phyloP scores from a whole-genome alignment of 305 asterid species.

The Fraxinus platypoda region DNA sequence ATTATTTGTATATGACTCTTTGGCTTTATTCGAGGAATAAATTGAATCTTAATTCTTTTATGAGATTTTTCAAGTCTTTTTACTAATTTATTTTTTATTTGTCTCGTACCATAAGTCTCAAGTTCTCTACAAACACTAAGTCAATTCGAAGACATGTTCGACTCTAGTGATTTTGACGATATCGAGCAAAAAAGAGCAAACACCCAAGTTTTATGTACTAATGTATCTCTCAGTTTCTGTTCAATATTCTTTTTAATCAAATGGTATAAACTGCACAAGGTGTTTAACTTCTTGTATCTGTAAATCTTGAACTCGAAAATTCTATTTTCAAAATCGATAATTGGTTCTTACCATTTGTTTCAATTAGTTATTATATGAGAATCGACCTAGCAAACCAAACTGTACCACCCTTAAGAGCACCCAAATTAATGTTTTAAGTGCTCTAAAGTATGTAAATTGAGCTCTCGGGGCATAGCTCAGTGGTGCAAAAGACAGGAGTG shows the following conservation, averaged over 20 bases:
- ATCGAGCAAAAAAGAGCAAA: no score
- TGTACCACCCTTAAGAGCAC: not conserved
- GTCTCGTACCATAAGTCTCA: not conserved
- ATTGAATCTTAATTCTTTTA: constrained; percentile 22
- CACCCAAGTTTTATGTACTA: not conserved
- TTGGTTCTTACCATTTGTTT: not conserved
- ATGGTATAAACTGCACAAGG: not conserved
- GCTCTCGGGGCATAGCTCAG: no score
- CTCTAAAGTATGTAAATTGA: not conserved
- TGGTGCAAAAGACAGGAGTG: no score
- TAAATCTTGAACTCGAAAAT: not conserved
- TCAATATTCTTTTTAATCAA: not conserved
- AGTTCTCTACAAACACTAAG: not conserved
- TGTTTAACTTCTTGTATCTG: not conserved
- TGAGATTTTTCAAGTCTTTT: not conserved
- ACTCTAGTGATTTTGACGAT: not conserved
- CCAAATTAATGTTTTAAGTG: not conserved
- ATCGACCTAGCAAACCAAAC: not conserved
- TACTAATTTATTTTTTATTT: not conserved
- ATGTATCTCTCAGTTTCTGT: not conserved
- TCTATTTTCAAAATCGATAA: not conserved
- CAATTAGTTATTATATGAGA: not conserved
- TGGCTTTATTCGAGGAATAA: not conserved
- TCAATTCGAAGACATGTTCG: not conserved
- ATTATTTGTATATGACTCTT: not conserved